Evolutionary conservation across 495 filamentous ascomycete species (phyloP), one percentile per base, ranked within the genome.

Genomic region (Clohesyomyces aquaticus): DNA sequence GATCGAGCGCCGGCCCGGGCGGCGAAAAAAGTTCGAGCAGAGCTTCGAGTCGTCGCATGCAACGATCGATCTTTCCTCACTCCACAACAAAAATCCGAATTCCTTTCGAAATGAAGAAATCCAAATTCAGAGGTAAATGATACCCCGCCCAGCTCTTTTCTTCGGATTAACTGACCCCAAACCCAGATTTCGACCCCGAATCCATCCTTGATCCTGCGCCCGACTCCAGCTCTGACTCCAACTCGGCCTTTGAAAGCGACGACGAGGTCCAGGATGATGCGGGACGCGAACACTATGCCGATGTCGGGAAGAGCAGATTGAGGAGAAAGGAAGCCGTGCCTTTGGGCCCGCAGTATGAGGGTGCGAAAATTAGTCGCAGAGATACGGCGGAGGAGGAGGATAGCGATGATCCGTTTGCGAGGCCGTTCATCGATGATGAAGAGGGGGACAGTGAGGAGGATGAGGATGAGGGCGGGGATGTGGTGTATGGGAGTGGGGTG

Each of bases 171-270:
- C 14, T 6, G 1, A 25, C 28, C n/a, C 25, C 26, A 45, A 48
- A 29, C 23, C 11, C 26, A 96, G 93, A 98, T 72, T 89, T 89
- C 71, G 93, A 98, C 72, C 91, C 91, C 0, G 93, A 98, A 78
- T 87, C 58, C 22, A 49, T 69, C 21, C 68, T 69, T 45, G 67
- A 88, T 67, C 82, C 87, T 51, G 84, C 81, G 18, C 80, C 74
- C 10, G 80, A 71, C 50, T 78, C 79, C 22, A 87, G 82, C 66
- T 83, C 81, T 18, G 59, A 63, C 54, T 61, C 62, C 21, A 52
- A 50, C 29, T 69, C 57, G 1, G 63, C 41, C 11, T 56, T 32
- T 22, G 32, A 47, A 11, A 55, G 45, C 27, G 83, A 82, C 19
- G 86, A 85, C 67, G 81, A 81, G 12, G 76, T 75, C 74, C 71